Percentiles rank a stretch among this genome's conserved stretches.
Conservation (phyloP, 768 basidiomycete species). For the Termitomyces sp. region DNA sequence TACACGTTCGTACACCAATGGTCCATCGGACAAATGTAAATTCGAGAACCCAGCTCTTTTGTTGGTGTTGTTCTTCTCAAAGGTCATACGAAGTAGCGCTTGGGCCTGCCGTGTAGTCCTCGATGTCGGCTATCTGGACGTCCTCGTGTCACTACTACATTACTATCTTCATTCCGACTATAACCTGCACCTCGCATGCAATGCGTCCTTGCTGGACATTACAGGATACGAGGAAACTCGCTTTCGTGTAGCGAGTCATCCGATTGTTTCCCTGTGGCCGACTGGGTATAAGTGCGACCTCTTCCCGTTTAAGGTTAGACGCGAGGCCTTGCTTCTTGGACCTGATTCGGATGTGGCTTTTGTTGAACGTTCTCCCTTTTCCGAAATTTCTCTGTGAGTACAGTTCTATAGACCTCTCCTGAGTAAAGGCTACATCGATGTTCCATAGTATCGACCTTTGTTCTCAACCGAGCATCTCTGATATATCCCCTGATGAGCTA, state of each 20-base stretch:
- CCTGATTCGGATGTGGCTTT: slow-evolving; percentile 5
- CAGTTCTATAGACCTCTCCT: background rate
- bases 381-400: slow-evolving; percentile 5
- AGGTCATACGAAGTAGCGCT: slow-evolving; percentile 6
- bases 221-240: slow-evolving; percentile 11
- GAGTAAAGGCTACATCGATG: background rate
- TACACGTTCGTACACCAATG: slow-evolving; percentile 1
- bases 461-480: slow-evolving; percentile 9
- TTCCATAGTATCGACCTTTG: slow-evolving; percentile 5
- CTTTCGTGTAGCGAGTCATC: slow-evolving; percentile 7
- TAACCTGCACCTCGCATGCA: slow-evolving; percentile 10
- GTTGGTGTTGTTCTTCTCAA: slow-evolving; percentile 12
- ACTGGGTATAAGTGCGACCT: background rate
- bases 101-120: slow-evolving; percentile 8
- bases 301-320: slow-evolving; percentile 1
- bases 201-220: slow-evolving; percentile 11
- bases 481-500: slow-evolving; percentile 3
- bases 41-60: slow-evolving; percentile 4
- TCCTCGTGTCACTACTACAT: slow-evolving; percentile 6
- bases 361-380: slow-evolving; percentile 7
- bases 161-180: background rate
- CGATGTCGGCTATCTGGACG: slow-evolving; percentile 13
- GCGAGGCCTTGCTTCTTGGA: slow-evolving; percentile 6
- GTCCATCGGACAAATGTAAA: background rate
- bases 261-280: slow-evolving; percentile 10